A percentile compares a stretch with the other conserved stretches of the same genome.
phyloP scores from a whole-genome alignment of 2,329 filamentous ascomycete genomes.

The Diaporthe sp. region DNA sequence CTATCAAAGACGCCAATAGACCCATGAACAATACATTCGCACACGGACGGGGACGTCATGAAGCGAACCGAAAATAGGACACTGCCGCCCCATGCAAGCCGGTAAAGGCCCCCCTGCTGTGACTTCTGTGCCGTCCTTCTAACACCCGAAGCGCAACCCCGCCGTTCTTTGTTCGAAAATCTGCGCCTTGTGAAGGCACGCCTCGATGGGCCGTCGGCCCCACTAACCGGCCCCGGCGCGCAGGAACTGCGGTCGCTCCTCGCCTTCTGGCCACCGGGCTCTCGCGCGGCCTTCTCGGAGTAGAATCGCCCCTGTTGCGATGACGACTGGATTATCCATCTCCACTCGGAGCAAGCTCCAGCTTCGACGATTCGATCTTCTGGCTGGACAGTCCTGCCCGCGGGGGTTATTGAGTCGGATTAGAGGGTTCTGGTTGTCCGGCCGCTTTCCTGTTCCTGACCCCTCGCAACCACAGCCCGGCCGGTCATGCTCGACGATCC shows the following conservation, averaged over 20 bases:
- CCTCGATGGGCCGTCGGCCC: background rate
- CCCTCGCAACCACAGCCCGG: background rate
- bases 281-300: background rate
- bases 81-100: constrained; percentile 19
- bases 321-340: background rate
- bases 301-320: background rate
- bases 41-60: constrained; percentile 7
- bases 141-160: constrained; percentile 2
- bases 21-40: constrained; percentile 26
- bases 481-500: constrained; percentile 11
- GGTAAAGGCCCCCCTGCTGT: background rate
- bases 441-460: background rate
- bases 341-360: background rate
- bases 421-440: constrained; percentile 8
- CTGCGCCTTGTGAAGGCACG: background rate
- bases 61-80: constrained; percentile 7
- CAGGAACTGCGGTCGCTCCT: background rate
- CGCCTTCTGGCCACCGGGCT: constrained; percentile 6
- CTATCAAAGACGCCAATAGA: constrained; percentile 39
- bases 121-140: constrained; percentile 12
- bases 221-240: background rate
- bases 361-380: background rate
- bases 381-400: background rate
- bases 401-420: background rate
- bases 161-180: constrained; percentile 25